Conservation (phyloP, 164 flowering plant species). For the Macadamia integrifolia region DNA sequence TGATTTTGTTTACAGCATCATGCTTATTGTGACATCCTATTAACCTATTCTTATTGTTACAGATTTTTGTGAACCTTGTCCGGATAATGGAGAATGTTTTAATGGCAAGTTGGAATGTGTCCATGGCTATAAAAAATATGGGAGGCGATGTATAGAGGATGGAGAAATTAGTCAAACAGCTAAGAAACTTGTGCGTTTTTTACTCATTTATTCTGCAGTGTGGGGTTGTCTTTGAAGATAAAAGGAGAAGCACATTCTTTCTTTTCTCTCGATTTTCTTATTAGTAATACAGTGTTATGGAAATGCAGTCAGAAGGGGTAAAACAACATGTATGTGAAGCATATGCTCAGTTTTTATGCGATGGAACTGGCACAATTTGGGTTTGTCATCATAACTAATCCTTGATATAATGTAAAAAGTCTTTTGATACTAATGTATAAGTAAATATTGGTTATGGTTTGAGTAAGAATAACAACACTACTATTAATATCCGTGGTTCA, state of each 20-base stretch:
- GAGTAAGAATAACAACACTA: background rate
- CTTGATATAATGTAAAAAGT: slow-evolving; percentile 5
- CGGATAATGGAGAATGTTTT: slow-evolving; percentile 62
- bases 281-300: slow-evolving; percentile 10
- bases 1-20: slow-evolving; percentile 2
- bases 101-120: slow-evolving; percentile 65
- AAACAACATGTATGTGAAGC: slow-evolving; percentile 57
- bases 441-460: background rate
- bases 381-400: slow-evolving; percentile 36
- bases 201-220: background rate
- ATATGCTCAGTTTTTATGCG: slow-evolving; percentile 51
- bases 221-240: background rate
- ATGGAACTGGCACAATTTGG: slow-evolving; percentile 67
- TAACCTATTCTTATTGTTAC: slow-evolving; percentile 18
- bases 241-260: background rate
- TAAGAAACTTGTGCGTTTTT: slow-evolving; percentile 57
- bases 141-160: slow-evolving; percentile 74
- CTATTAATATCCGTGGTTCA: slow-evolving; percentile 2
- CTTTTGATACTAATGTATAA: background rate
- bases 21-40: background rate
- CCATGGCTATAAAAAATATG: slow-evolving; percentile 61
- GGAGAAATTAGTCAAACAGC: slow-evolving; percentile 69
- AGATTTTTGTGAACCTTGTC: slow-evolving; percentile 88
- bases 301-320: slow-evolving; percentile 56
- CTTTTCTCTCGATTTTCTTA: background rate